Evolutionary conservation across 441 rosid genomes (phyloP).

Genomic region (Adansonia grandidieri): DNA sequence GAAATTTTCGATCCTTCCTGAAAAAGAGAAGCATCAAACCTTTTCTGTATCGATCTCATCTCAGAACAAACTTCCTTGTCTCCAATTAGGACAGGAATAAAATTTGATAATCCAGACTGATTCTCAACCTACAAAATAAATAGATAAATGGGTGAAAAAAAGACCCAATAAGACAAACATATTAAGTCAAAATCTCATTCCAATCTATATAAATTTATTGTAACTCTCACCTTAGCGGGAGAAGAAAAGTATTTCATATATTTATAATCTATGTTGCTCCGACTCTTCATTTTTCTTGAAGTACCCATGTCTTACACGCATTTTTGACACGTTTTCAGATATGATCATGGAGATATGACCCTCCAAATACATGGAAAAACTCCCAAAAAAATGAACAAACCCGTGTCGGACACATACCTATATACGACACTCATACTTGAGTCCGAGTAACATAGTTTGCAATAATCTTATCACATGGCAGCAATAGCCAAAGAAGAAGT

Average conservation of each 20-base stretch:
- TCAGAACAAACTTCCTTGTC: conserved; percentile 74
- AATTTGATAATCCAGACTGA: conserved; percentile 88
- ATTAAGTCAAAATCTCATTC: conserved; percentile 3
- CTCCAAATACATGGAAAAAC: too few species aligned
- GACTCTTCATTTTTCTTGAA: too few species aligned
- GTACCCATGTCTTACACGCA: too few species aligned
- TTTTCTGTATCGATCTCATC: conserved; percentile 65
- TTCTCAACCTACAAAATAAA: conserved; percentile 74
- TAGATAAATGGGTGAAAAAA: not conserved
- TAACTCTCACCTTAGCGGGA: not conserved
- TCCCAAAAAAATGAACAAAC: too few species aligned
- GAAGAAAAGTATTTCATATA: not conserved
- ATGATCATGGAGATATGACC: too few species aligned
- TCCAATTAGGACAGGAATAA: conserved; percentile 79
- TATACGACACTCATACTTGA: too few species aligned
- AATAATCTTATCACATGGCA: not conserved
- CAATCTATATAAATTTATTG: not conserved
- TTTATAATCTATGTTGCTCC: not conserved
- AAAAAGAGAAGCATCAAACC: conserved; percentile 47
- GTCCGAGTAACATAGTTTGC: too few species aligned
- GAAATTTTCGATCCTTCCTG: conserved; percentile 37
- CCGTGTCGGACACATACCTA: too few species aligned
- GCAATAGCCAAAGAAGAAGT: not conserved
- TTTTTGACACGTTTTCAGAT: too few species aligned
- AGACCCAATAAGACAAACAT: not conserved